Evolutionary conservation across 2,329 filamentous ascomycete species (phyloP), one percentile per base, ranked within the genome.

Genomic region (Fusarium albidum): DNA sequence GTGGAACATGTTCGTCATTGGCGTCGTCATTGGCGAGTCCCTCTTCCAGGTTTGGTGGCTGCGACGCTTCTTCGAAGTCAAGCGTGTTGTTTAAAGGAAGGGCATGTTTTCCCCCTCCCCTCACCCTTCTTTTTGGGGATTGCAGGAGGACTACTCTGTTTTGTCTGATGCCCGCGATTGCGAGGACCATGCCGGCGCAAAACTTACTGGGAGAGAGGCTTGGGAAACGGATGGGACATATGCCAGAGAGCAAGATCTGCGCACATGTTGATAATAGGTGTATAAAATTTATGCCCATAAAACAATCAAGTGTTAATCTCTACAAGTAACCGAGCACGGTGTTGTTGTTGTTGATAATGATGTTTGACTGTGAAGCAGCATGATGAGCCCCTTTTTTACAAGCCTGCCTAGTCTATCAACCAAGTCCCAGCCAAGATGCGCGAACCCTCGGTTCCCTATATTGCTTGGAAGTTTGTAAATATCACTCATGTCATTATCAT

Each of bases 41-140:
- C 80, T 97, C 64, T 99, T 99, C 82, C 95, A 99, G 80, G 94
- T 99, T 63, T 99, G 95, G 94, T 99, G 95, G 93, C 77, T 99
- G 73, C 95, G 96, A 80, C 86, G 95, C 71, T 99, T 99, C 84
- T 97, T 97, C 72, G 93, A 97, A 87, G 86, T 90, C 68, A 86
- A 89, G 79, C 80, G 85, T 43, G 84, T 88, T 44, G 83, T 88
- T 64, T 88, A 77, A 75, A 37, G 32, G 14, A 6, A 31, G 33
- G 8, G 11, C 21, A 21, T 21, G 21, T 21, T n/a, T n/a, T 7
- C 21, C 21, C 21, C 21, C 21, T 21, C 21, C n/a, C n/a, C n/a
- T n/a, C n/a, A n/a, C n/a, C n/a, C n/a, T n/a, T n/a, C n/a, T n/a
- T n/a, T 21, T 21, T 21, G 21, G 41, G 27, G 56, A 52, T 42